Evolutionary conservation across 2,329 filamentous ascomycete genomes (phyloP).

Genomic region (Stachybotrys echinatus): DNA sequence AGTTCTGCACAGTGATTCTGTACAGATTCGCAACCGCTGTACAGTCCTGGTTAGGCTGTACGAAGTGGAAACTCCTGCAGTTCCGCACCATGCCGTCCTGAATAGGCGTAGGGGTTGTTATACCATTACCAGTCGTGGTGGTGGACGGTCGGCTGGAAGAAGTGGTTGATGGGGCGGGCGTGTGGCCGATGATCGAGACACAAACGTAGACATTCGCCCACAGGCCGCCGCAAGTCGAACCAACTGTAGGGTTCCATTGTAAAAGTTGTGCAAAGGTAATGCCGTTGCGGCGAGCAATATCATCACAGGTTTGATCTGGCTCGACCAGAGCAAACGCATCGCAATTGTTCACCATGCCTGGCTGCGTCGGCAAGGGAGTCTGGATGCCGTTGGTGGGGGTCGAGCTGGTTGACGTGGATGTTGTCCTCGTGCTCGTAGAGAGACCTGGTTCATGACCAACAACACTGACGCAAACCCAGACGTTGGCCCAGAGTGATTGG

Average conservation of each 20-base stretch:
- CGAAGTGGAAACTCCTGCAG: slow-evolving; percentile 19
- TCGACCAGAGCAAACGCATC: slow-evolving; percentile 19
- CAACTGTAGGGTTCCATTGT: slow-evolving; percentile 12
- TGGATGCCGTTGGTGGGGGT: slow-evolving; percentile 10
- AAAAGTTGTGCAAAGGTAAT: slow-evolving; percentile 17
- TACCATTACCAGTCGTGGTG: slow-evolving; percentile 5
- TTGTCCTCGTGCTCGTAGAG: too few species aligned
- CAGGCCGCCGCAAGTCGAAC: slow-evolving; percentile 7
- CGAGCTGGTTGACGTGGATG: neutral
- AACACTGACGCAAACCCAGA: neutral
- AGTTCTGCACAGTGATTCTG: slow-evolving; percentile 14
- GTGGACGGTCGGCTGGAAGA: neutral
- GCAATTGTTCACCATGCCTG: slow-evolving; percentile 21
- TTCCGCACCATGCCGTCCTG: slow-evolving; percentile 20
- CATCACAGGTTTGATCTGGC: slow-evolving; percentile 14
- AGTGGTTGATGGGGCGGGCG: neutral
- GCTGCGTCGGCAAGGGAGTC: slow-evolving; percentile 21
- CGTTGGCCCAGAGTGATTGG: neutral
- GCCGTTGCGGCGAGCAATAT: slow-evolving; percentile 13
- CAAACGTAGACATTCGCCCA: slow-evolving; percentile 8
- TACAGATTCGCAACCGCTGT: slow-evolving; percentile 11
- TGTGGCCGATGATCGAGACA: slow-evolving; percentile 4
- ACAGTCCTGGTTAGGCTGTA: slow-evolving; percentile 16
- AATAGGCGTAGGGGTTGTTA: slow-evolving; percentile 18
- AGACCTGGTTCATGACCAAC: neutral